Evolutionary conservation across 2,329 filamentous ascomycete genomes (phyloP).

Genomic region (Sclerotinia sclerotiorum): DNA sequence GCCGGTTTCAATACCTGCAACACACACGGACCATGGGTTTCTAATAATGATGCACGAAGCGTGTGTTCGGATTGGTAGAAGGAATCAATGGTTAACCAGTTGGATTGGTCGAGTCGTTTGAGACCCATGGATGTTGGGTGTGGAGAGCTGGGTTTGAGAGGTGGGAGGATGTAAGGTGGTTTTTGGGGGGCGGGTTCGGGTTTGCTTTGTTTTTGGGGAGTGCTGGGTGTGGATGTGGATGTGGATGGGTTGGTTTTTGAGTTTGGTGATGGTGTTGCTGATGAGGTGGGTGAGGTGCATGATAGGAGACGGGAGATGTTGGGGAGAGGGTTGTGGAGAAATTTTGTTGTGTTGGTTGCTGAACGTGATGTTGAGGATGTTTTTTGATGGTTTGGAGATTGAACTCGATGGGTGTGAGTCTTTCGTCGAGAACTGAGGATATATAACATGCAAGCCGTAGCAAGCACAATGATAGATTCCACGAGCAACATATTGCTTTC

Average conservation of each 20-base stretch:
- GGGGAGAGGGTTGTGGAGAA: background rate
- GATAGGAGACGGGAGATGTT: constrained; percentile 5
- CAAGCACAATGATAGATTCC: constrained; percentile 9
- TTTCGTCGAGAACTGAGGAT: constrained; percentile 9
- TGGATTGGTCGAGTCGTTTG: constrained; percentile 45
- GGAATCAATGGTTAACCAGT: constrained; percentile 52
- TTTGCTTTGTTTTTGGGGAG: background rate
- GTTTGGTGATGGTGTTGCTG: no score
- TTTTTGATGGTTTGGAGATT: background rate
- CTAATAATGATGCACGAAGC: constrained; percentile 45
- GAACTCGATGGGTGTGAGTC: background rate
- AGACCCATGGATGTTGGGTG: constrained; percentile 49
- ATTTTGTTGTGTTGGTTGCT: background rate
- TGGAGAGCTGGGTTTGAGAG: constrained; percentile 10
- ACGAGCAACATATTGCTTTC: constrained; percentile 16
- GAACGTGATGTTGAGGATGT: constrained; percentile 9
- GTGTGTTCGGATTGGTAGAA: constrained; percentile 47
- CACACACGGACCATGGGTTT: constrained; percentile 44
- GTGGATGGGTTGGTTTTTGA: background rate
- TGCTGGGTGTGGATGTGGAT: background rate
- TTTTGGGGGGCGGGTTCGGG: background rate
- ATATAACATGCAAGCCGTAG: constrained; percentile 18
- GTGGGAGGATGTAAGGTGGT: constrained; percentile 9
- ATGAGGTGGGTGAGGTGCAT: background rate
- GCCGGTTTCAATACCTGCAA: constrained; percentile 48